Evolutionary conservation across 805 yeast genomes (phyloP).

Genomic region (Hanseniaspora taiwanica): DNA sequence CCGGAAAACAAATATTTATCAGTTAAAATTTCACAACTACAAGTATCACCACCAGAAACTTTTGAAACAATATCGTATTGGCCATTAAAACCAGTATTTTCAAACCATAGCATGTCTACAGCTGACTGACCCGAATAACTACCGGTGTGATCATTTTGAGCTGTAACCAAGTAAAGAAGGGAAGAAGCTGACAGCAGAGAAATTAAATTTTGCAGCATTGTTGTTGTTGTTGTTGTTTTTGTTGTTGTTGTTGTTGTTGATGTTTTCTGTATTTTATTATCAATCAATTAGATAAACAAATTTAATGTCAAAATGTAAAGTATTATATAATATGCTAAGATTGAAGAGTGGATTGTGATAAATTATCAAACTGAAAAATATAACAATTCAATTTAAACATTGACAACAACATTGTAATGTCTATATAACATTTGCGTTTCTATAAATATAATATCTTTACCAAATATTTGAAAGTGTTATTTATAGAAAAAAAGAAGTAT

Average conservation of each 20-base stretch:
- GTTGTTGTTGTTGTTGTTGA: background rate
- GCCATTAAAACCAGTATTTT: conserved; percentile 23
- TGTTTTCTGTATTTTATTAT: too few relatives aligned
- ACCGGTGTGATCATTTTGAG: background rate
- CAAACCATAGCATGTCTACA: conserved; percentile 14
- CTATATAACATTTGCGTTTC: too few relatives aligned
- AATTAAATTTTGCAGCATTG: background rate
- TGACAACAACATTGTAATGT: too few relatives aligned
- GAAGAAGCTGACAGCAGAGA: background rate
- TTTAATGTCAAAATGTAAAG: too few relatives aligned
- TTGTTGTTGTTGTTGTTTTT: background rate
- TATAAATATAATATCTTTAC: too few relatives aligned
- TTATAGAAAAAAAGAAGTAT: background rate
- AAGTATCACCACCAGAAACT: conserved; percentile 12
- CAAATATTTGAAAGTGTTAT: too few relatives aligned
- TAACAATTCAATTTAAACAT: too few relatives aligned
- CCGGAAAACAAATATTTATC: conserved; percentile 30
- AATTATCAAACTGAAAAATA: too few relatives aligned
- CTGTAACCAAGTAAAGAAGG: background rate
- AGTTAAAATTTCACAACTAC: conserved; percentile 20
- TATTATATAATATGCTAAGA: too few relatives aligned
- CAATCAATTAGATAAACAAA: too few relatives aligned
- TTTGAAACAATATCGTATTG: conserved; percentile 19
- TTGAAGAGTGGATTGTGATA: too few relatives aligned
- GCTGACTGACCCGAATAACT: conserved; percentile 1